Conservation (phyloP, 257 asterid genomes). For the Nicotiana knightiana region DNA sequence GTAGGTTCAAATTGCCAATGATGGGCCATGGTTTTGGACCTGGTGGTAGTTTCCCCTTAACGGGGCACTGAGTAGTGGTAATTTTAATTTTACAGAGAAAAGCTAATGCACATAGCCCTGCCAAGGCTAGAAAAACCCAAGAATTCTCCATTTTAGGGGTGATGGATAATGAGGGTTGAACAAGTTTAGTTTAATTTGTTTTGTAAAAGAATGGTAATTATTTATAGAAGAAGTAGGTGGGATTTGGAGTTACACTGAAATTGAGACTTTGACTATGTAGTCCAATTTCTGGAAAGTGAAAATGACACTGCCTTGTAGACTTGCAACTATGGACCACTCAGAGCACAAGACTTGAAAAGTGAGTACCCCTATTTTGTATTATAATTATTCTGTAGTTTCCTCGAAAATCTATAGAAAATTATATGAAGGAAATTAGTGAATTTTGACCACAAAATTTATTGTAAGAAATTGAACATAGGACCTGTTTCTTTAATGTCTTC, state of each 20-base stretch:
- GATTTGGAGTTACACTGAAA: background rate
- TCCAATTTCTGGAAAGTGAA: background rate
- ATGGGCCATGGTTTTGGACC: conserved; percentile 44
- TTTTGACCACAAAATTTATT: background rate
- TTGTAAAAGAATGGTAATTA: background rate
- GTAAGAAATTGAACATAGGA: background rate
- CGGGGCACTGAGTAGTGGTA: background rate
- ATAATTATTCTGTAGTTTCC: background rate
- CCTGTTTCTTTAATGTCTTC: background rate
- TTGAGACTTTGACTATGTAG: background rate
- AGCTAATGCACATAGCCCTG: conserved; percentile 8
- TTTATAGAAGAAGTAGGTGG: background rate
- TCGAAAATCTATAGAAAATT: background rate
- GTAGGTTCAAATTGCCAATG: conserved; percentile 36
- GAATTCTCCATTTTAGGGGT: conserved; percentile 12
- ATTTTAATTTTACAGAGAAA: conserved; percentile 6
- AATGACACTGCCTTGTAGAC: background rate
- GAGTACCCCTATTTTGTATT: background rate
- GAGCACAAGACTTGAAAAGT: background rate
- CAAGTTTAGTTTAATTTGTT: background rate
- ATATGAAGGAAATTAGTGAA: background rate
- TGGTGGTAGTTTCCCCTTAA: conserved; percentile 17
- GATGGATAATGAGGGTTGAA: background rate
- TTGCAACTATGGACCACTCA: background rate
- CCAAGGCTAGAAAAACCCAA: conserved; percentile 12